Base-by-base conservation (phyloP, 495 filamentous ascomycete genomes). In the Bacidia gigantensis region DNA sequence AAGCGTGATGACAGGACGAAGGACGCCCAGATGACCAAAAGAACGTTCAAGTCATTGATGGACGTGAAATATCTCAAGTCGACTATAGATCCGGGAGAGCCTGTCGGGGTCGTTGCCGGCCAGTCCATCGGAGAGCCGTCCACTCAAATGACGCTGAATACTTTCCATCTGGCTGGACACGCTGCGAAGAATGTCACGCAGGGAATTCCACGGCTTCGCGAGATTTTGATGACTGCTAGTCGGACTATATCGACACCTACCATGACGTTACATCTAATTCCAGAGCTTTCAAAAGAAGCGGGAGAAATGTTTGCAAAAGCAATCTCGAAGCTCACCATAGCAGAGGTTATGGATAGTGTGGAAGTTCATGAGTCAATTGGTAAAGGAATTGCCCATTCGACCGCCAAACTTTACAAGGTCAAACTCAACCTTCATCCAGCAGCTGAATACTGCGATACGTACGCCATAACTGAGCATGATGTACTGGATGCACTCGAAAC, bases 101-200 rank as follows among this genome's bases (percentile, higher is more conserved):
- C 93, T n/a, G 89, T 99, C 21, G 92, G 92, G 49, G 89, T 99
- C 57, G 86, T 97, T 39, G 92, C 92, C 44, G 89, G 89, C 39
- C 92, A 99, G 69, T 95, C 89, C 32, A 80, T 99, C 46, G 92
- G 92, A 60, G 93, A 97, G 65, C 92, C 93, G 9, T 95, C 88
- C 14, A 99, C 92, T 11, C 92, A 99, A 66, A 97, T 99, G 93
- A 99, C 92, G n/a, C 69, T 98, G 48, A 98, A 98, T 64, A 98
- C 92, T 23, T 98, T 98, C 80, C 92, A 99, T 77, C 87, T 99
- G 76, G 92, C 92, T 61, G 92, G 92, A 64, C 93, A 97, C 74
- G 85, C 89, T 21, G 82, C 93, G 18, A 96, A 95, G 77, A 99
- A 99, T 75, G 92, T 99, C 60, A 99, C 92, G 2, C 77, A 97